These are phyloP conservation scores for Saposhnikovia divaricata DNA, from an alignment of 129 eudicot genomes.

Conservation along the genomic window DNA sequence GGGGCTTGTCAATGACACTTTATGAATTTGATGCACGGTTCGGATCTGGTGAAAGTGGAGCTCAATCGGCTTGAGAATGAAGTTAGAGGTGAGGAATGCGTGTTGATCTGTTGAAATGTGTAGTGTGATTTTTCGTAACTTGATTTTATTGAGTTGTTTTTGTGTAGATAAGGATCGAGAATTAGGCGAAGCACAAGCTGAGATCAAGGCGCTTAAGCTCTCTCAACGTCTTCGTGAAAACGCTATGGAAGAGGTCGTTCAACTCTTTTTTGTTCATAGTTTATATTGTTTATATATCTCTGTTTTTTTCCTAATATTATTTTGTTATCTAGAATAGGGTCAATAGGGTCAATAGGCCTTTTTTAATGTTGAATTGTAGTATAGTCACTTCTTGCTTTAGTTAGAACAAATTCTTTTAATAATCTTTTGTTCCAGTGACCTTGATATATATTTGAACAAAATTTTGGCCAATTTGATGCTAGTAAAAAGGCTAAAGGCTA, in stretches of 20 bases:
- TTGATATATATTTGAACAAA: not conserved
- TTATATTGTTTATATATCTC: not conserved
- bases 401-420: not conserved
- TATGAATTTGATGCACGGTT: slow-evolving; percentile 74
- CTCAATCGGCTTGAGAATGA: too few relatives aligned
- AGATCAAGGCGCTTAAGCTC: slow-evolving; percentile 70
- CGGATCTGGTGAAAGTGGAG: slow-evolving; percentile 99
- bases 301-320: too few relatives aligned
- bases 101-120: slow-evolving; percentile 23
- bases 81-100: slow-evolving; percentile 59
- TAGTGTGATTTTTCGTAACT: not conserved
- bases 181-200: slow-evolving; percentile 70
- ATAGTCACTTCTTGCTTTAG: not conserved
- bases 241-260: slow-evolving; percentile 80
- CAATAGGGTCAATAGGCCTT: not conserved
- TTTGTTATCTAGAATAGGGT: not conserved
- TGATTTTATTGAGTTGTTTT: slow-evolving; percentile 13
- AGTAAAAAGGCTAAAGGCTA: not conserved
- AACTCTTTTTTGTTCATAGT: not conserved
- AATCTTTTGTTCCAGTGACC: not conserved
- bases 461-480: not conserved
- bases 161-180: slow-evolving; percentile 80
- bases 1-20: too few relatives aligned
- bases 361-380: not conserved
- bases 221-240: slow-evolving; percentile 77